A percentile compares a stretch with the other conserved stretches of the same genome.
These are phyloP conservation scores for Botryotinia convoluta DNA, from an alignment of 2,329 filamentous ascomycete species.

Conservation along the genomic window DNA sequence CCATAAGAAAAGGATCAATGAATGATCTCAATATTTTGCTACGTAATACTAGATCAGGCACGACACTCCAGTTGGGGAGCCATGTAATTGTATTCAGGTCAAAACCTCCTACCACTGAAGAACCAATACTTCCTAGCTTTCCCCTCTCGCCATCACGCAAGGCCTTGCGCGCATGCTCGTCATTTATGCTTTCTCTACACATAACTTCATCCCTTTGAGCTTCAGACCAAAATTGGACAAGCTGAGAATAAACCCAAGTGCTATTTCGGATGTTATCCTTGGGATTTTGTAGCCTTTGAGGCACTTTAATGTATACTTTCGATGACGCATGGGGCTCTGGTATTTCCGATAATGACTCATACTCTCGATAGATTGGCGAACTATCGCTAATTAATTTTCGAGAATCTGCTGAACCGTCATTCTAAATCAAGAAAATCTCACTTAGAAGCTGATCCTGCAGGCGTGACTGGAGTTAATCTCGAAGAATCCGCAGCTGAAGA, in stretches of 20 bases:
- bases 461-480: constrained; percentile 17
- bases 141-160: neutral
- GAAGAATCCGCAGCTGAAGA: constrained; percentile 13
- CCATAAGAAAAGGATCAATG: neutral
- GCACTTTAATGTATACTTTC: neutral
- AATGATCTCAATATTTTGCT: neutral
- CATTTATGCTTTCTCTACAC: neutral
- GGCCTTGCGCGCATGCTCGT: neutral
- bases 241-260: neutral
- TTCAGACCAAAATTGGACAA: neutral
- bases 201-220: neutral
- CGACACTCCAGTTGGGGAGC: too few relatives aligned
- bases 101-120: neutral
- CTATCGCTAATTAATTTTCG: neutral
- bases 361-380: neutral
- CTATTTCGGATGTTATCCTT: neutral
- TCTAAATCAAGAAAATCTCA: neutral
- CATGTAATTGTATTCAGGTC: neutral
- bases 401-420: neutral
- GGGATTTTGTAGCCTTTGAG: neutral
- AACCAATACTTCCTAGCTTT: neutral
- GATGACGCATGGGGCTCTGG: neutral
- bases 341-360: neutral
- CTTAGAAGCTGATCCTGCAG: constrained; percentile 34
- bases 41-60: neutral